Evolutionary conservation across 441 rosid species (phyloP).

Genomic region (Erysimum pusillum): DNA sequence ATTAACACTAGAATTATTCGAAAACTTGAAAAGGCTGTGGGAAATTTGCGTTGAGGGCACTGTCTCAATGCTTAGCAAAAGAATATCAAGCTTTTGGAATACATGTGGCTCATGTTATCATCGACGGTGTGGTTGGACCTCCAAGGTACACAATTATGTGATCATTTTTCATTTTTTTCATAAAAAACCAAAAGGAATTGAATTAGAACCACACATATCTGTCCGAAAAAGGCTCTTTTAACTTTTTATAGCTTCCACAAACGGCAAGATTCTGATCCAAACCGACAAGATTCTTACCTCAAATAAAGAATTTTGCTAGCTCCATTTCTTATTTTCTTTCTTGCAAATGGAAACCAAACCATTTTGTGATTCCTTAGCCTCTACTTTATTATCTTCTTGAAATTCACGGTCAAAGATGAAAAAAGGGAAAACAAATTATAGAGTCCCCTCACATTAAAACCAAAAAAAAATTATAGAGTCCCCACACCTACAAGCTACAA

Average conservation of each 20-base stretch:
- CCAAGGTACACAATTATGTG: constrained; percentile 60
- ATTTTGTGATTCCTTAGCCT: constrained; percentile 8
- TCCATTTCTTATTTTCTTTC: background rate
- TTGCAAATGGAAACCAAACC: constrained; percentile 15
- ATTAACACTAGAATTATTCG: background rate
- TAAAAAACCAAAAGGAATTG: background rate
- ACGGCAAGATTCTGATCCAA: constrained; percentile 45
- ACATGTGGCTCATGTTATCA: constrained; percentile 89
- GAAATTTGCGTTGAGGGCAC: constrained; percentile 87
- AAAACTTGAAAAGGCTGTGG: constrained; percentile 72
- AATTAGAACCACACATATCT: constrained; percentile 32
- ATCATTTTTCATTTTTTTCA: background rate
- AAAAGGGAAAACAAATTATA: background rate
- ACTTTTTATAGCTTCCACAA: constrained; percentile 46
- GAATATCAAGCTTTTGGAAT: constrained; percentile 85
- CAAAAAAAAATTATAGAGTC: constrained; percentile 14
- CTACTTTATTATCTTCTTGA: background rate
- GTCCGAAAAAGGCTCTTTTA: constrained; percentile 11
- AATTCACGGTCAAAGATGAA: constrained; percentile 33
- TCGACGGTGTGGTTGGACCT: constrained; percentile 82
- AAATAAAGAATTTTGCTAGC: background rate
- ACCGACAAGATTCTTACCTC: constrained; percentile 43
- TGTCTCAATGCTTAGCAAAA: constrained; percentile 84
- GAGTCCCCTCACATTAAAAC: too few species aligned
- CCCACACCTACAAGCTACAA: constrained; percentile 21